These are phyloP conservation scores for Leccinum variicolor DNA, from an alignment of 768 basidiomycete species.

Conservation along the genomic window DNA sequence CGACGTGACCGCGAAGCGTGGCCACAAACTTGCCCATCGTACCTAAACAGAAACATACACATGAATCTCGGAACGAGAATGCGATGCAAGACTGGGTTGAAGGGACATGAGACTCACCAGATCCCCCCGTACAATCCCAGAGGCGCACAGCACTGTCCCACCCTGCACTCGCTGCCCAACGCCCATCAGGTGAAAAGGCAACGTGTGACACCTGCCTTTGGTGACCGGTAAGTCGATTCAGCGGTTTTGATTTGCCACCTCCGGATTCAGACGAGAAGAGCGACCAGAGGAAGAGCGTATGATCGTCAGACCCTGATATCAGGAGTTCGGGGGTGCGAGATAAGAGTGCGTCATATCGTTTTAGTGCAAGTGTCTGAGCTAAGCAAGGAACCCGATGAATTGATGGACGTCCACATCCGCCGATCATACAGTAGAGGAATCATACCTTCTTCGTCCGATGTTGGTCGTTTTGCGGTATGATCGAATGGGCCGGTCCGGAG, in stretches of 20 bases:
- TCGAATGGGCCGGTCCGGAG: conserved; percentile 95
- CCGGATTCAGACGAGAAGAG: conserved; percentile 48
- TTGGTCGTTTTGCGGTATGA: conserved; percentile 74
- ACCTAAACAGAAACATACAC: not conserved
- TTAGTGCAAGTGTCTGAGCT: conserved; percentile 77
- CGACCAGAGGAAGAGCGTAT: conserved; percentile 96
- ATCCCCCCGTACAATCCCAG: conserved; percentile 59
- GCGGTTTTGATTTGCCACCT: conserved; percentile 57
- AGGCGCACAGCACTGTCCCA: conserved; percentile 90
- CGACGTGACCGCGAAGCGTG: conserved; percentile 88
- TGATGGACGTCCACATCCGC: not conserved
- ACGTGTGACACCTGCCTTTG: conserved; percentile 95
- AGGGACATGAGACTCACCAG: conserved; percentile 31
- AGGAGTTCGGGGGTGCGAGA: conserved; percentile 69
- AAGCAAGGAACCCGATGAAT: not conserved
- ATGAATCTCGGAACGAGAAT: not conserved
- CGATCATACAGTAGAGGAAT: not conserved
- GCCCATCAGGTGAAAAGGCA: conserved; percentile 90
- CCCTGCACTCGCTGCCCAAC: conserved; percentile 87
- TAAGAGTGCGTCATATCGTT: conserved; percentile 72
- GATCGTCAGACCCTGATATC: conserved; percentile 97
- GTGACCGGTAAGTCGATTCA: conserved; percentile 88
- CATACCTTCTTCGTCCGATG: conserved; percentile 78
- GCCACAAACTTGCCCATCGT: conserved; percentile 82
- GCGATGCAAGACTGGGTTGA: not conserved